A percentile compares a stretch with the other conserved stretches of the same genome.
These are phyloP conservation scores for Diaporthe citrichinensis DNA, from an alignment of 2,329 filamentous ascomycete genomes.

Conservation along the genomic window DNA sequence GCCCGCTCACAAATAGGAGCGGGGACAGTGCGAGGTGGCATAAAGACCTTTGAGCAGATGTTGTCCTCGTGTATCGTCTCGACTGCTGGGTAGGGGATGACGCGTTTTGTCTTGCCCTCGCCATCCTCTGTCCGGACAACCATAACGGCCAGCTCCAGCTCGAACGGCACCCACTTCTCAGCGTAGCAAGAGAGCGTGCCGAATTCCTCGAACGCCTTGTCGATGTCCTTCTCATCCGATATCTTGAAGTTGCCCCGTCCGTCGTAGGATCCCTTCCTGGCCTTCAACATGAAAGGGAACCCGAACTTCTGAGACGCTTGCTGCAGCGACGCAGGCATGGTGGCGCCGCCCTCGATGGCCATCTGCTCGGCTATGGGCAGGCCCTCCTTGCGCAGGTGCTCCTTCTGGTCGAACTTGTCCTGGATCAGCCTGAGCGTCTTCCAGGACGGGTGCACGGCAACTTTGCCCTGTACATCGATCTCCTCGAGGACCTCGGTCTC, in stretches of 20 bases:
- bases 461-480: constrained; percentile 74
- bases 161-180: constrained; percentile 90
- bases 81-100: constrained; percentile 86
- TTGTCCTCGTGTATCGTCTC: constrained; percentile 97
- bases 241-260: constrained; percentile 79
- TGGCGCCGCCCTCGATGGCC: constrained; percentile 69
- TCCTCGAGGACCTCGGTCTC: constrained; percentile 92
- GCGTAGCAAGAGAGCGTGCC: constrained; percentile 83
- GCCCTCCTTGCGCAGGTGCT: constrained; percentile 76
- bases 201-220: constrained; percentile 78
- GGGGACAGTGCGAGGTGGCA: constrained; percentile 81
- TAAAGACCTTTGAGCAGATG: constrained; percentile 93
- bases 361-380: constrained; percentile 82
- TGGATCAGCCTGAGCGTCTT: constrained; percentile 90
- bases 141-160: constrained; percentile 92
- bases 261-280: constrained; percentile 91
- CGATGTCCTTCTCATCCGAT: constrained; percentile 60
- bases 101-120: constrained; percentile 60
- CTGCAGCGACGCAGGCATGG: constrained; percentile 72
- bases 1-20: constrained; percentile 73
- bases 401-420: constrained; percentile 93
- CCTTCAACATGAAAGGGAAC: constrained; percentile 93
- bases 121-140: constrained; percentile 89
- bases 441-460: constrained; percentile 85
- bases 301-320: constrained; percentile 76